Evolutionary conservation across 176 grass and related monocot species (phyloP).

Genomic region (Tillandsia fasciculata): DNA sequence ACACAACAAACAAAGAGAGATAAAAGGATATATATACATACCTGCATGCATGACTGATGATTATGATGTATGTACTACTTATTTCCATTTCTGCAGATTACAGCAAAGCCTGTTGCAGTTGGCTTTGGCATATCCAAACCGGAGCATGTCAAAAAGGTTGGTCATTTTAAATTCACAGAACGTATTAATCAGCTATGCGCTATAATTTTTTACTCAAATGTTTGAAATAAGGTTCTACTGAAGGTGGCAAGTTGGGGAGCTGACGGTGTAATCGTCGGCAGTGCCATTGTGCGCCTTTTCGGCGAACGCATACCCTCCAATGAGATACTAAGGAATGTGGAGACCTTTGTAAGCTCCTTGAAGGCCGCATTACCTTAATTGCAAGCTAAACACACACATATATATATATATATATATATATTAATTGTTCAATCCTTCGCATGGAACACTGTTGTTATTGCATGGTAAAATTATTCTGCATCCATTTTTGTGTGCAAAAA

Average conservation of each 20-base stretch:
- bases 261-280: constrained; percentile 10
- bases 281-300: constrained; percentile 4
- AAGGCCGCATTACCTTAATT: constrained; percentile 1
- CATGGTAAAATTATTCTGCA: no score
- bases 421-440: no score
- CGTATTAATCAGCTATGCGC: not conserved
- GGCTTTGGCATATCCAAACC: constrained; percentile 24
- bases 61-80: not conserved
- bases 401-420: no score
- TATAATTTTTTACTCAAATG: not conserved
- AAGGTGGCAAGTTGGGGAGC: constrained; percentile 8
- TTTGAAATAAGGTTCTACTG: not conserved
- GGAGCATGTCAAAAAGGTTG: constrained; percentile 13
- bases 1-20: not conserved
- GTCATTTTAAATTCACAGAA: not conserved
- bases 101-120: constrained; percentile 12
- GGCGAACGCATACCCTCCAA: not conserved
- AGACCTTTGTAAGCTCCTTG: not conserved
- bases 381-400: no score
- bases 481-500: no score
- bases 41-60: not conserved
- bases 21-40: no score
- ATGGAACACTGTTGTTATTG: no score
- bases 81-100: constrained; percentile 2
- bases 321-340: not conserved